Evolutionary conservation across 257 asterid species (phyloP), one percentile per base, ranked within the genome.

Genomic region (Solanum ossicruentum): DNA sequence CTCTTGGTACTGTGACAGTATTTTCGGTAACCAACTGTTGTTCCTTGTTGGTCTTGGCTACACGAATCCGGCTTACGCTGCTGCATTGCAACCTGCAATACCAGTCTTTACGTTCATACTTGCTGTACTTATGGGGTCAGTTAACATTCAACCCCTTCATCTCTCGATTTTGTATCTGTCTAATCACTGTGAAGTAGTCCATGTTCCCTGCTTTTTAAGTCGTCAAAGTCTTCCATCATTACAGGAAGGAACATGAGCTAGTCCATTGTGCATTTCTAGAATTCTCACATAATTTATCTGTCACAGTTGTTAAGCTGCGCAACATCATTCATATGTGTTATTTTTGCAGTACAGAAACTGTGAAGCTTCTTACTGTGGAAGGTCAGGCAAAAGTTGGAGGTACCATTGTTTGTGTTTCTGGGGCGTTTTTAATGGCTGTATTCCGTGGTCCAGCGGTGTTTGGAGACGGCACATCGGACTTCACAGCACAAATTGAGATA

Each of bases 341-440:
- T 84, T 87, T 86, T 78, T 94, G 93, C 98, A 97, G 98, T 87
- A 91, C 97, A 90, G 99, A 97, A 94, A 93, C 94, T 41, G 88
- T 92, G 88, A 92, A 90, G 87, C 87, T 97, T 87, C 91, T 88
- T 54, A 95, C 85, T 87, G 84, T 84, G 51, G 98, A 95, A 91
- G 99, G 99, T 66, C 98, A 90, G 86, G 93, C 98, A 85, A 97
- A 97, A 91, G 70, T 97, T 84, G 98, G 96, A 36, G 99, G 98
- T 75, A 94, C 98, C 12, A 86, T 95, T 87, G 89, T 94, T 71
- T 97, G 99, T 88, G 95, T 97, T 67, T 90, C 91, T 66, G 99
- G 98, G 81, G 99, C 99, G 39, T 81, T 97, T 85, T 80, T 97
- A 49, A 97, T 97, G 98, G 95, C 97, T 70, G 82, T 90, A 87